phyloP scores from a whole-genome alignment of 148 eudicot genomes.

The Nyssa sinensis region DNA sequence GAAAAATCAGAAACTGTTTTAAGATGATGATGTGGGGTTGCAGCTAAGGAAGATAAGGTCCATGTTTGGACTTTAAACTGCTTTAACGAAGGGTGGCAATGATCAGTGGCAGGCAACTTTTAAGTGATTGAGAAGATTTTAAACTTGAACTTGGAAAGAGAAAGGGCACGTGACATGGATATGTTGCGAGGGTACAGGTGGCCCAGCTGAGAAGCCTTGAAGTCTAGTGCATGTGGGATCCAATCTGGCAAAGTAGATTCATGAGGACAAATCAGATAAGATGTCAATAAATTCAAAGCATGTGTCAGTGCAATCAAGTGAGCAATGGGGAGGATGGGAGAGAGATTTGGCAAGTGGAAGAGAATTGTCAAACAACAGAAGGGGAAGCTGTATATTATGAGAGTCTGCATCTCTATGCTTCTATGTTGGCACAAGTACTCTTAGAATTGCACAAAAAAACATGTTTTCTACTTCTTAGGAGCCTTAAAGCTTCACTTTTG shows the following conservation, averaged over 20 bases:
- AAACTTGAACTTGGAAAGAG: not conserved
- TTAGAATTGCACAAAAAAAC: not conserved
- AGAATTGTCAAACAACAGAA: slow-evolving; percentile 42
- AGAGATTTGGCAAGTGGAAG: slow-evolving; percentile 45
- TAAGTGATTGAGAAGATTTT: not conserved
- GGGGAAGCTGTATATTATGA: slow-evolving; percentile 49
- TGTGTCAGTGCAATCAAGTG: not conserved
- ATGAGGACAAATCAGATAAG: not conserved
- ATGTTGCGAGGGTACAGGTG: slow-evolving; percentile 3
- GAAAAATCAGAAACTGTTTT: too few species aligned
- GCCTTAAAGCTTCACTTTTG: not conserved
- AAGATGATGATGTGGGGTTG: slow-evolving; percentile 16
- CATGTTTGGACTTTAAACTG: not conserved
- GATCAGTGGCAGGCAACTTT: slow-evolving; percentile 4
- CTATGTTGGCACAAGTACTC: slow-evolving; percentile 36
- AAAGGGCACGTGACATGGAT: not conserved
- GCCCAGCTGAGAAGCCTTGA: not conserved
- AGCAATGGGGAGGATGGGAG: slow-evolving; percentile 25
- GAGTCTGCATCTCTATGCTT: slow-evolving; percentile 54
- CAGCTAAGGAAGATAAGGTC: not conserved
- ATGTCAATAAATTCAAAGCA: not conserved
- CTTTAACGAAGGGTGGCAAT: not conserved
- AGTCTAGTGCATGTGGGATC: not conserved
- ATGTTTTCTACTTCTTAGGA: not conserved
- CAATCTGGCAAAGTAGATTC: not conserved